phyloP scores from a whole-genome alignment of 2,329 filamentous ascomycete genomes.

The Diaporthe sp. region DNA sequence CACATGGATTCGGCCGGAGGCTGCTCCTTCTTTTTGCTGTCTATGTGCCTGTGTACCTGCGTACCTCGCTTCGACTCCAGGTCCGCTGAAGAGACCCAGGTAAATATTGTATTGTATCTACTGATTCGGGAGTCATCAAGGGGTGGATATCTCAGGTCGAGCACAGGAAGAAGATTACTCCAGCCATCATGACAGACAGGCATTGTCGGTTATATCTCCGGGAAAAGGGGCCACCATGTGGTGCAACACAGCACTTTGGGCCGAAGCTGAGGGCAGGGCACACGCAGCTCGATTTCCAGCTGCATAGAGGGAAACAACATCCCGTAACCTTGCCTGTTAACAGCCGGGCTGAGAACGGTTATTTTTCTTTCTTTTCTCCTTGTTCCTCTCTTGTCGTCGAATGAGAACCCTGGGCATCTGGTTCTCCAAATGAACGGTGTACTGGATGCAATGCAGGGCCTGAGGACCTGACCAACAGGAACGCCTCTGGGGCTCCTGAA shows the following conservation, averaged over 20 bases:
- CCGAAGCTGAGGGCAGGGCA: not conserved
- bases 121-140: not conserved
- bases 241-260: not conserved
- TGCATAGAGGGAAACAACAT: constrained; percentile 9
- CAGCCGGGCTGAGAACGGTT: not conserved
- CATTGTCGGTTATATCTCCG: not conserved
- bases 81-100: not conserved
- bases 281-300: constrained; percentile 1
- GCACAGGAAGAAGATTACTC: constrained; percentile 10
- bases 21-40: not conserved
- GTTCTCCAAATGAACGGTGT: constrained; percentile 4
- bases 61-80: constrained; percentile 24
- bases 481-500: constrained; percentile 28
- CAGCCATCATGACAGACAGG: constrained; percentile 3
- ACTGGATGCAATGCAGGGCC: constrained; percentile 12
- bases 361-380: not conserved
- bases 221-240: constrained; percentile 9
- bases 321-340: constrained; percentile 5
- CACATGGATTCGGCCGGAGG: constrained; percentile 9
- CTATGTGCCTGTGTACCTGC: not conserved
- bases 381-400: not conserved
- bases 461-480: constrained; percentile 21
- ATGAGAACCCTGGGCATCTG: not conserved
- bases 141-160: not conserved
- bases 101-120: not conserved